Percentiles rank a stretch among this genome's conserved stretches.
Evolutionary conservation across 345 rosid species (phyloP).

Genomic region (Aethionema arabicum): DNA sequence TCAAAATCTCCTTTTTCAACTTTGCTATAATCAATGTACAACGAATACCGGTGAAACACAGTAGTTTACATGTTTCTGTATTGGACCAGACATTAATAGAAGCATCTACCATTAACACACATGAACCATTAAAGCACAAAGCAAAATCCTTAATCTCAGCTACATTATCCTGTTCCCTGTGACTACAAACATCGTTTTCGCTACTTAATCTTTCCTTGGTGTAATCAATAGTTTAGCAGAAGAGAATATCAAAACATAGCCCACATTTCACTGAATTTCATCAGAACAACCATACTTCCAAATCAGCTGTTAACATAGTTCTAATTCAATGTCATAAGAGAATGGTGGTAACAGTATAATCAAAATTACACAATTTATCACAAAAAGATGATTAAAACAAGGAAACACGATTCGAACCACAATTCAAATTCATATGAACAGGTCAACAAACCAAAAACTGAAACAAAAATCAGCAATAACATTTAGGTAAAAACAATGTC

Average conservation of each 20-base stretch:
- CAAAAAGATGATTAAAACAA: slow-evolving; percentile 1
- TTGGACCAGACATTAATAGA: neutral
- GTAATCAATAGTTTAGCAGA: neutral
- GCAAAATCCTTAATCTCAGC: neutral
- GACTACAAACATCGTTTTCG: neutral
- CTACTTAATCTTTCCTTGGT: neutral
- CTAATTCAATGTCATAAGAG: neutral
- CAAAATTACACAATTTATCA: slow-evolving; percentile 14
- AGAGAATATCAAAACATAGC: neutral
- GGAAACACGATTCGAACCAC: neutral
- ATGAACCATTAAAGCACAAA: neutral
- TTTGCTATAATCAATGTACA: neutral
- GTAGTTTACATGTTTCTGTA: neutral
- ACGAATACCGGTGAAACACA: neutral
- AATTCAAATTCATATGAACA: neutral
- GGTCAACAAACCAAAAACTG: neutral
- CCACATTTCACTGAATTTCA: neutral
- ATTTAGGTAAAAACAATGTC: neutral
- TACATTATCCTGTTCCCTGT: neutral
- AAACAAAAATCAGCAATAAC: neutral
- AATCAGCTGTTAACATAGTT: neutral
- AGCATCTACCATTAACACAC: neutral
- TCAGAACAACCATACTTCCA: neutral
- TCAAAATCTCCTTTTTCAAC: neutral
- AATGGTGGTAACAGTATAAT: neutral